Percentiles rank a stretch among this genome's conserved stretches.
Evolutionary conservation across 176 grass and related monocot species (phyloP).

Genomic region (Puccinellia tenuiflora): DNA sequence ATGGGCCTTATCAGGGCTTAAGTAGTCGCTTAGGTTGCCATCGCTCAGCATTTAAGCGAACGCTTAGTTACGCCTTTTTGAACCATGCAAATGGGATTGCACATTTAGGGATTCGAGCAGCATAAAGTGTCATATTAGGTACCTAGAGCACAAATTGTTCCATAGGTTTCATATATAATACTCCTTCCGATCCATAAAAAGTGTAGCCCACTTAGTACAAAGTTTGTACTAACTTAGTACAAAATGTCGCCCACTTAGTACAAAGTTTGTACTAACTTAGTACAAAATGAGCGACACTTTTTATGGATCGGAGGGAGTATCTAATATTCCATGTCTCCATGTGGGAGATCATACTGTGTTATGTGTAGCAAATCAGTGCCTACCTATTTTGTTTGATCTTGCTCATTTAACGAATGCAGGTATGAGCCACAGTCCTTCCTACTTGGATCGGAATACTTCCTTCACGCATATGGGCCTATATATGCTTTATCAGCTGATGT

Average conservation of each 20-base stretch:
- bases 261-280: no score
- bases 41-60: no score
- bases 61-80: no score
- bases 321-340: background rate
- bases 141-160: background rate
- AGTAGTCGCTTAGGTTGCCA: no score
- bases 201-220: no score
- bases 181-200: no score
- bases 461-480: slow-evolving; percentile 97
- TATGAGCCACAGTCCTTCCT: slow-evolving; percentile 83
- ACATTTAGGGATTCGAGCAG: background rate
- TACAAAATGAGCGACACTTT: no score
- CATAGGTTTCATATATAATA: background rate
- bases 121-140: background rate
- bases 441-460: slow-evolving; percentile 91
- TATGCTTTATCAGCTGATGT: slow-evolving; percentile 98
- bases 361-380: background rate
- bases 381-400: slow-evolving; percentile 1
- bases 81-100: background rate
- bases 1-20: no score
- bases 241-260: no score
- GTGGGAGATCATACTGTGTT: background rate
- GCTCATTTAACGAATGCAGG: slow-evolving; percentile 39
- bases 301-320: no score
- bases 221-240: no score